phyloP scores from a whole-genome alignment of 345 rosid species.

The Lumnitzera racemosa region DNA sequence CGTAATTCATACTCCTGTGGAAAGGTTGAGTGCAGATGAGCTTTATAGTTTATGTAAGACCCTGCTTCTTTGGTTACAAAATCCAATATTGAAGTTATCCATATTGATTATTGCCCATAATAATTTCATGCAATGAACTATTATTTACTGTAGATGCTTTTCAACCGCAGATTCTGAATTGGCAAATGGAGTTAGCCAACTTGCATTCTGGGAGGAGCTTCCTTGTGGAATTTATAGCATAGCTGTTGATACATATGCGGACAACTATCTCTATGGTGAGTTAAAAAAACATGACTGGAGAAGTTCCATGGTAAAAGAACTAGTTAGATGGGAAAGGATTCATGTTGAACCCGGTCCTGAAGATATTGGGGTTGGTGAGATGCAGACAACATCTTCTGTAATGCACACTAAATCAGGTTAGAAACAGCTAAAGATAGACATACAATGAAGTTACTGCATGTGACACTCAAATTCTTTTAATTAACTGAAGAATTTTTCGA shows the following conservation, averaged over 20 bases:
- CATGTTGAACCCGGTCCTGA: conserved; percentile 35
- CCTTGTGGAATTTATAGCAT: conserved; percentile 74
- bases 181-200: conserved; percentile 29
- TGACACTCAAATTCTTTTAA: neutral
- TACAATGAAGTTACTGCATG: too few relatives aligned
- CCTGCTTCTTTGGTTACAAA: neutral
- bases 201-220: conserved; percentile 82
- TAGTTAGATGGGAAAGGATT: conserved; percentile 69
- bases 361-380: conserved; percentile 2
- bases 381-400: neutral
- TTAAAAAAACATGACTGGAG: conserved; percentile 62
- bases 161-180: conserved; percentile 37
- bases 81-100: neutral
- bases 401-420: conserved; percentile 11
- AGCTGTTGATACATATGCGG: conserved; percentile 23
- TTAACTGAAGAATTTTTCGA: neutral
- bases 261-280: conserved; percentile 34
- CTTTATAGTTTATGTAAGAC: neutral
- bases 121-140: neutral
- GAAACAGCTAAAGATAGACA: neutral
- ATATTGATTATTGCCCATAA: neutral
- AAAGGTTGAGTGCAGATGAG: too few relatives aligned
- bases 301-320: conserved; percentile 35
- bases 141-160: neutral
- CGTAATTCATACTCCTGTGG: too few relatives aligned